Conservation (phyloP, 192 early-diverging fungal species). For the Coemansia umbellata region DNA sequence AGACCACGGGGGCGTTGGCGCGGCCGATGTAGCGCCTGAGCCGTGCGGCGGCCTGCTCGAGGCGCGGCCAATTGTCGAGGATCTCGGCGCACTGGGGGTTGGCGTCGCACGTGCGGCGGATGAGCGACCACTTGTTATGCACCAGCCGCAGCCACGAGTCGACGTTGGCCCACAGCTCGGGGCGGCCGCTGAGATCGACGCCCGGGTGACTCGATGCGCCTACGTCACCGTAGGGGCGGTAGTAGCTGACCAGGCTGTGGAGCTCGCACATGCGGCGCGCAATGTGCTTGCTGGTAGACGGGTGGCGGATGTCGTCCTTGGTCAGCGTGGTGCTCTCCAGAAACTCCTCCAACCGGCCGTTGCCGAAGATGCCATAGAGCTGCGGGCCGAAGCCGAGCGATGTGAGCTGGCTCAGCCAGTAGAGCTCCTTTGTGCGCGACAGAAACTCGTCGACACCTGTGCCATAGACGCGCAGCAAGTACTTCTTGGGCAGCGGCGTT, state of each 20-base stretch:
- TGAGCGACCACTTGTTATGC: conserved; percentile 13
- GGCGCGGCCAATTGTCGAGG: conserved; percentile 22
- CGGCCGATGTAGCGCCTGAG: conserved; percentile 53
- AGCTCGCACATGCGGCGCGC: conserved; percentile 66
- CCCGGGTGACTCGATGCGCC: background rate
- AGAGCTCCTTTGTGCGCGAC: conserved; percentile 75
- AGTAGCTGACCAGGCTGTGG: conserved; percentile 67
- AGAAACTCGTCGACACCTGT: conserved; percentile 73
- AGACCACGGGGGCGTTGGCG: conserved; percentile 67
- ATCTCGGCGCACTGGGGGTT: conserved; percentile 19
- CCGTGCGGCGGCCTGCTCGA: conserved; percentile 43
- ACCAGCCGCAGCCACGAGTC: conserved; percentile 59
- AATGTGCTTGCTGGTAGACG: conserved; percentile 63
- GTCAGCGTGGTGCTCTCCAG: conserved; percentile 71
- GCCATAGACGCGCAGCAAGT: conserved; percentile 76
- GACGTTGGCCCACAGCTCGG: conserved; percentile 68
- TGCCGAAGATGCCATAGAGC: conserved; percentile 72
- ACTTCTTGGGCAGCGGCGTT: conserved; percentile 29
- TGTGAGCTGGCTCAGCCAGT: conserved; percentile 70
- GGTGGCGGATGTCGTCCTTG: conserved; percentile 63
- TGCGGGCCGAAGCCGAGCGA: conserved; percentile 68
- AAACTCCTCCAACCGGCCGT: conserved; percentile 84
- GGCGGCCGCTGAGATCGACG: conserved; percentile 21
- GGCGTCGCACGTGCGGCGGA: conserved; percentile 12
- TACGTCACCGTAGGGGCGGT: conserved; percentile 44